Evolutionary conservation across 345 rosid genomes (phyloP), one percentile per base, ranked within the genome.

Genomic region (Euphorbia peplus): DNA sequence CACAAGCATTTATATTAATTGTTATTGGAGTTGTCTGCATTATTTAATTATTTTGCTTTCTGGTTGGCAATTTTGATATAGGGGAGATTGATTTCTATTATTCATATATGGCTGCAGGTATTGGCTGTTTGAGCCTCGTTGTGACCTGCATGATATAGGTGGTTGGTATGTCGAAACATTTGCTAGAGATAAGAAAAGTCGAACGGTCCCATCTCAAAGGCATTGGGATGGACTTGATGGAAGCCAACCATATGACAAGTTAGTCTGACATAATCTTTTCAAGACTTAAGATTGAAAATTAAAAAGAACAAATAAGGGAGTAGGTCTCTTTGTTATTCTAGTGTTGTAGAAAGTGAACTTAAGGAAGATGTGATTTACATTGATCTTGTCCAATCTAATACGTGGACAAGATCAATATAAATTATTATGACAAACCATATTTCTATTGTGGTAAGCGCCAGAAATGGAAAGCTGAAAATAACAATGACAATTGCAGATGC

Each of bases 101-200:
- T 29, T 72, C 68, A 48, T 64, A 41, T 63, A 3, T 67, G 76
- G 54, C 61, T 66, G 68, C 90, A 90, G 97, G 76, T 91, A 86
- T 85, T 93, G 98, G 98, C 79, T 93, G 83, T 93, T 93, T 65
- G 95, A 91, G 83, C 95, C 97, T 62, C 95, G 99, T 51, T 91
- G 96, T 79, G 83, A 79, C 68, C 73, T 82, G 83, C 99, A 93
- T 78, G 93, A 91, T 63, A 82, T 87, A 54, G 97, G 98, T 62
- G 97, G 98, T 73, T 93, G 98, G 97, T 93, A 93, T 78, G 63
- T 93, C 70, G 99, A 93, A 84, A 91, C 99, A 73, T 91, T 76
- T 70, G 96, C 91, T 41, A 83, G 85, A 82, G 95, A 91, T 75
- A 80, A 84, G 80, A 91, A 85, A 75, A 87, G 87, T 21, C 70